These are phyloP conservation scores for Hibiscus tridactylites DNA, from an alignment of 345 rosid species.

Conservation along the genomic window DNA sequence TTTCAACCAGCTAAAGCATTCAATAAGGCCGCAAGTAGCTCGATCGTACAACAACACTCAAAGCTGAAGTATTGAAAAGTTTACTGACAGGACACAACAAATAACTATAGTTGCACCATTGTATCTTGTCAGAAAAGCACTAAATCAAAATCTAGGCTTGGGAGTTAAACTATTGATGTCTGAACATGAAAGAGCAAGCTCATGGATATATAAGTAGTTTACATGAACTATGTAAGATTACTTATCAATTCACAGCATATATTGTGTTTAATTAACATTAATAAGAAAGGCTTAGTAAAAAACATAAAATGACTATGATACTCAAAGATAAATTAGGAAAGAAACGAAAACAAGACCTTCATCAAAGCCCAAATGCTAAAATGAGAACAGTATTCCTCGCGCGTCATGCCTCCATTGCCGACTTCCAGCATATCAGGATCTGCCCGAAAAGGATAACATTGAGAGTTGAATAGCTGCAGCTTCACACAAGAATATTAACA, in stretches of 20 bases:
- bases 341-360: constrained; percentile 40
- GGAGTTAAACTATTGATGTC: background rate
- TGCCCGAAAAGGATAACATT: constrained; percentile 18
- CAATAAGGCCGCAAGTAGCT: background rate
- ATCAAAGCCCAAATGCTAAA: constrained; percentile 97
- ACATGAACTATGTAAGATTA: background rate
- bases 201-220: background rate
- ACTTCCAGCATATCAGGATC: constrained; percentile 99
- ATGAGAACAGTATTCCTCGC: constrained; percentile 52
- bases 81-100: background rate
- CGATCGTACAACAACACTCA: background rate
- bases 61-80: background rate
- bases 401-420: constrained; percentile 41
- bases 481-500: background rate
- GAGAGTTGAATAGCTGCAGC: background rate
- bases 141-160: background rate
- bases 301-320: background rate
- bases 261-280: background rate
- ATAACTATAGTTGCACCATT: background rate
- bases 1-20: background rate
- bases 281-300: background rate
- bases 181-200: background rate
- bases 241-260: no score
- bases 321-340: constrained; percentile 1
- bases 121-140: background rate